Base-by-base conservation (phyloP, 768 basidiomycete genomes). In the Phlebiopsis flavidoalba region DNA sequence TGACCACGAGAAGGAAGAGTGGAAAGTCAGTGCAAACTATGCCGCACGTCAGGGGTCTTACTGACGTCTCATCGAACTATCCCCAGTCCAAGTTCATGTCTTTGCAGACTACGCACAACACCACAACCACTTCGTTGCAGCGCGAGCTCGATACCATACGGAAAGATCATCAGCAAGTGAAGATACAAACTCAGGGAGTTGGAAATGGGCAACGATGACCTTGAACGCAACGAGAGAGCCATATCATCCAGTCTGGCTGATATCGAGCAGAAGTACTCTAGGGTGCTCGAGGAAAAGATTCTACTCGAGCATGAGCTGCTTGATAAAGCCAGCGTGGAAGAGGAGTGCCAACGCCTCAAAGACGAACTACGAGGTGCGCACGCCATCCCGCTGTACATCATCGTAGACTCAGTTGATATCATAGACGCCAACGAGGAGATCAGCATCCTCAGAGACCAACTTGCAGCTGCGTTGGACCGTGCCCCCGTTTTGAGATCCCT, bases 191-290 rank as follows among this genome's bases (percentile, higher is more conserved):
- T 94, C 17, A 84, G 91, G 21, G 93, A 98, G 72, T 79, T 97
- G 33, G 96, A 98, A 75, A 90, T 98, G 85, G 96, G 96, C 51
- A 98, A 97, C 69, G 97, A 99, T 69, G 95, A 98, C 75, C 79
- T 99, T 60, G 97, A 98, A 71, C 82, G 95, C 63, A 95, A 90
- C 72, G 96, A 98, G 70, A 85, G 97, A 31, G 91, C 90, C 54
- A 88, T 91, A 46, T 83, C 89, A 8, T 92, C 89, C 53, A 90
- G 84, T 66, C 74, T 95, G 66, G 89, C 88, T 4, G 90, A 91
- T 70, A 79, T 93, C 67, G 95, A 97, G 75, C 78, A 84, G 66
- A 93, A 89, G 72, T 96, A 98, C 76, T 87, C 94, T 61, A 83
- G 87, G 57, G 90, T 89, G 0, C 78, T 98, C 36, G 97, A 99